Evolutionary conservation across 331 rosid species (phyloP).

Genomic region (Rhamnella rubrinervis): DNA sequence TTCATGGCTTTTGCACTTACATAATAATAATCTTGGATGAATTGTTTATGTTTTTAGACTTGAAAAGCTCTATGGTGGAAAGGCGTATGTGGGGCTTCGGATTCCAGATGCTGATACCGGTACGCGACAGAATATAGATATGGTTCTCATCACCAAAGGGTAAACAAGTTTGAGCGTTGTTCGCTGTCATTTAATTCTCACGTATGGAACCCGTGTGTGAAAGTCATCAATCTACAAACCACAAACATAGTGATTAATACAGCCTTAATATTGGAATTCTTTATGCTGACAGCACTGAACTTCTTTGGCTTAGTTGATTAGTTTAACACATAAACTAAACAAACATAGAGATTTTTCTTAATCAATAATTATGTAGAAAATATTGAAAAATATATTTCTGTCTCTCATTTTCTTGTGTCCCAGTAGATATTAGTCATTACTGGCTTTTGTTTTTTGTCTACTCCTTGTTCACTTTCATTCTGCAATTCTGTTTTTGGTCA

Average conservation of each 20-base stretch:
- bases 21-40: background rate
- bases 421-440: background rate
- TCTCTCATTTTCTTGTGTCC: background rate
- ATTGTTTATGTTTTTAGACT: conserved; percentile 38
- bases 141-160: conserved; percentile 66
- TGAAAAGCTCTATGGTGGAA: conserved; percentile 69
- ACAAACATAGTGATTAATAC: background rate
- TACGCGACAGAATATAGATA: conserved; percentile 65
- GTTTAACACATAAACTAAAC: background rate
- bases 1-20: background rate
- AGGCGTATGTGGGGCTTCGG: conserved; percentile 70
- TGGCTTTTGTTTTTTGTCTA: background rate
- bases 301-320: background rate
- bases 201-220: background rate
- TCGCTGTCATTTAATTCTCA: background rate
- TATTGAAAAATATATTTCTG: background rate
- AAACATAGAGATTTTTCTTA: background rate
- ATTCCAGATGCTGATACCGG: conserved; percentile 88
- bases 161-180: conserved; percentile 12
- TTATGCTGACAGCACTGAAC: background rate
- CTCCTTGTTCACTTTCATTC: background rate
- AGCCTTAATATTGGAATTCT: background rate
- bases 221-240: background rate
- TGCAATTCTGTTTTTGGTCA: conserved; percentile 5
- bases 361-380: background rate